These are phyloP conservation scores for Psophocarpus tetragonolobus DNA, from an alignment of 306 rosid species.

Conservation along the genomic window DNA sequence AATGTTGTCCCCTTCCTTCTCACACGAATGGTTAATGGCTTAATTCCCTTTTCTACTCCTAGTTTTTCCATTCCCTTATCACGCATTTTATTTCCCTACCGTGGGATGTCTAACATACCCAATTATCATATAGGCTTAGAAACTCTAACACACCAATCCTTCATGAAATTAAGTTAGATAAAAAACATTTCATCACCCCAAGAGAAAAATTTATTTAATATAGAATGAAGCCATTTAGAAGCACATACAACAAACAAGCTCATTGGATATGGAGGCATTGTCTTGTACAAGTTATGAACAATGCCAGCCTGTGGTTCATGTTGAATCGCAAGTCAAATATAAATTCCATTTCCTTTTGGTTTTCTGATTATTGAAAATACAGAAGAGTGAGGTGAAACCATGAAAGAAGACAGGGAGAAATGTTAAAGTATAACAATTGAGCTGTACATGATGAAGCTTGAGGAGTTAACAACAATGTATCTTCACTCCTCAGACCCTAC, in stretches of 20 bases:
- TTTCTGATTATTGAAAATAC: constrained; percentile 22
- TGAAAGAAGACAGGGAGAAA: constrained; percentile 2
- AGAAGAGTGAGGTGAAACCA: constrained; percentile 32
- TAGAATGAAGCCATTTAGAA: constrained; percentile 26
- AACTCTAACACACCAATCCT: background rate
- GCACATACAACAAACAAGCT: constrained; percentile 22
- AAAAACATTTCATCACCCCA: background rate
- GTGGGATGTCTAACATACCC: background rate
- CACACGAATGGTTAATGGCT: background rate
- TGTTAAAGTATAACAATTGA: constrained; percentile 35
- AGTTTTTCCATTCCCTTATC: background rate
- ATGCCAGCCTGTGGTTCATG: constrained; percentile 33
- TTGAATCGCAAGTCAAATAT: constrained; percentile 26
- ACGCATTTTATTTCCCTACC: background rate
- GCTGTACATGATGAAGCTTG: constrained; percentile 42
- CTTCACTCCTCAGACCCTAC: constrained; percentile 64
- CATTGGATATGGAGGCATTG: constrained; percentile 33
- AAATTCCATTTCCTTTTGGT: constrained; percentile 27
- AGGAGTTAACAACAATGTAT: background rate
- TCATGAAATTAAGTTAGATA: background rate
- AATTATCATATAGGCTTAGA: background rate
- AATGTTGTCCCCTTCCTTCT: background rate
- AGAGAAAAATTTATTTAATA: constrained; percentile 12
- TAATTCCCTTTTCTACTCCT: background rate
- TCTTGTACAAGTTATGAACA: constrained; percentile 25